Percentiles rank a stretch among this genome's conserved stretches.
Evolutionary conservation across 306 rosid species (phyloP).

Genomic region (Casuarina equisetifolia): DNA sequence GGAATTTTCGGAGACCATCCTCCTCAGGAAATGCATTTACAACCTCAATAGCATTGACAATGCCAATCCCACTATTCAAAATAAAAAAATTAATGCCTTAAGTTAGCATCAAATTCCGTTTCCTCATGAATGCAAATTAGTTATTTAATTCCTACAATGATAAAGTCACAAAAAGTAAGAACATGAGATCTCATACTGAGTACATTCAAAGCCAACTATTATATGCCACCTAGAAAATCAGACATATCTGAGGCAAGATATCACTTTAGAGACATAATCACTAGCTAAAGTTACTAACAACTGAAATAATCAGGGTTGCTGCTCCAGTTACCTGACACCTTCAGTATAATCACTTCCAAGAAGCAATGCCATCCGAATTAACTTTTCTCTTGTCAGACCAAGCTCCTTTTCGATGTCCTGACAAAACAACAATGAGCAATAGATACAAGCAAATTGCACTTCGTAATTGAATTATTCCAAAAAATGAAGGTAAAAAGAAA

Average conservation of each 20-base stretch:
- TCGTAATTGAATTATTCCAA: conserved; percentile 5
- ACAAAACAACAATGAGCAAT: conserved; percentile 15
- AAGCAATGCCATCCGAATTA: conserved; percentile 84
- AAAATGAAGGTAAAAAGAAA: not conserved
- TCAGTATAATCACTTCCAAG: conserved; percentile 99
- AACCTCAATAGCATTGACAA: conserved; percentile 96
- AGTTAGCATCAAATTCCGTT: conserved; percentile 22
- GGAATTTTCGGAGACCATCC: conserved; percentile 74
- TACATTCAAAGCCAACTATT: not conserved
- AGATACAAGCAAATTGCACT: not conserved
- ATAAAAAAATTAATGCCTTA: conserved; percentile 23
- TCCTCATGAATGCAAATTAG: conserved; percentile 16
- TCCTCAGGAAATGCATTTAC: conserved; percentile 89
- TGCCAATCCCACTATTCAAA: conserved; percentile 84
- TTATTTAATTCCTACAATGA: conserved; percentile 1
- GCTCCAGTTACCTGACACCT: conserved; percentile 74
- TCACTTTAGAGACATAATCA: conserved; percentile 12
- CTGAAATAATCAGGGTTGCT: conserved; percentile 7
- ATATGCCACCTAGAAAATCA: not conserved
- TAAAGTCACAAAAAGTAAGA: not conserved
- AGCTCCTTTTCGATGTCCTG: conserved; percentile 95
- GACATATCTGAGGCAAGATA: conserved; percentile 16
- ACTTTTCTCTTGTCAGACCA: conserved; percentile 74
- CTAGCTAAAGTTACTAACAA: conserved; percentile 31
- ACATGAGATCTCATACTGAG: not conserved